Evolutionary conservation across 768 basidiomycete genomes (phyloP).

Genomic region (Mycena chlorophos): DNA sequence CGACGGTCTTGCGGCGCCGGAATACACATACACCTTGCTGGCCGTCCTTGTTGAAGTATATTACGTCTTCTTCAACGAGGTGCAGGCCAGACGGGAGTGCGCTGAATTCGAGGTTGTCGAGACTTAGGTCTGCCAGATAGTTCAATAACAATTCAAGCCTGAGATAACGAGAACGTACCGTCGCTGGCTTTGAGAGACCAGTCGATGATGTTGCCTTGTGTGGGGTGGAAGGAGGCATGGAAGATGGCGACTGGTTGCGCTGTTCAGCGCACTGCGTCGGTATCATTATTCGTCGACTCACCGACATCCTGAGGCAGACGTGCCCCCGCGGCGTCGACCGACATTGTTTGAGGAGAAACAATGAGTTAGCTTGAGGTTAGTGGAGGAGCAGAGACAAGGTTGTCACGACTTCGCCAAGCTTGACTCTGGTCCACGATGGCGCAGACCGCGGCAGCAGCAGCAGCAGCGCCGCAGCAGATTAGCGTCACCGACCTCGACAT

Average conservation of each 20-base stretch:
- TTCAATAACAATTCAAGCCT: not conserved
- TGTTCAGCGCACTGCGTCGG: not conserved
- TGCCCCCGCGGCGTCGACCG: slow-evolving; percentile 25
- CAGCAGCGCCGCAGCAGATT: too few species aligned
- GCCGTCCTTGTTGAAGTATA: slow-evolving; percentile 72
- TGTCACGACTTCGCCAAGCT: not conserved
- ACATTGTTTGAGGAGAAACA: not conserved
- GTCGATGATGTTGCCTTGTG: slow-evolving; percentile 75
- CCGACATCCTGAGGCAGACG: slow-evolving; percentile 54
- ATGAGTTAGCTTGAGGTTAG: too few species aligned
- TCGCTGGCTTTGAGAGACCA: slow-evolving; percentile 75
- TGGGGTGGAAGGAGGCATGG: slow-evolving; percentile 83
- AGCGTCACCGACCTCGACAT: slow-evolving; percentile 82
- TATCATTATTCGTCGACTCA: slow-evolving; percentile 23
- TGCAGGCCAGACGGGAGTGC: slow-evolving; percentile 82
- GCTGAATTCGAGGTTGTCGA: slow-evolving; percentile 77
- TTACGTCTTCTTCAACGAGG: slow-evolving; percentile 73
- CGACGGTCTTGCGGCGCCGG: slow-evolving; percentile 63
- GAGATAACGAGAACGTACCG: slow-evolving; percentile 40
- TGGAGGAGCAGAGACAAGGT: slow-evolving; percentile 6
- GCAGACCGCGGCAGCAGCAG: too few species aligned
- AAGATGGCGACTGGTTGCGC: slow-evolving; percentile 68
- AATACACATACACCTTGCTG: slow-evolving; percentile 77
- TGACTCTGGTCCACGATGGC: slow-evolving; percentile 30
- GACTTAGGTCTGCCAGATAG: slow-evolving; percentile 52